Evolutionary conservation across 106 monocot genomes (phyloP).

Genomic region (Dioscorea zingiberensis): DNA sequence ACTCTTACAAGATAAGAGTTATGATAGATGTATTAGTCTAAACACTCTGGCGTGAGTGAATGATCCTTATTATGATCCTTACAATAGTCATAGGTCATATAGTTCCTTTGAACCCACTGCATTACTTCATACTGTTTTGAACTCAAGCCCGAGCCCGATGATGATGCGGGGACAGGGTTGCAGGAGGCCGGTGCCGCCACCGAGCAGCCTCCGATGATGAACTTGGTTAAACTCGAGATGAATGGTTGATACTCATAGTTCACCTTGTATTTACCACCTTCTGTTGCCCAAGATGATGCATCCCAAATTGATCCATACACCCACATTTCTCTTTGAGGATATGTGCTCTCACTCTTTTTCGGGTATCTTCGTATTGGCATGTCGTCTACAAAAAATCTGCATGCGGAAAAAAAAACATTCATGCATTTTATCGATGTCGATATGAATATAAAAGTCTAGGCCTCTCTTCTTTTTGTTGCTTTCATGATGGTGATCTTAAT

Average conservation of each 20-base stretch:
- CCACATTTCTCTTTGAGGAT: constrained; percentile 78
- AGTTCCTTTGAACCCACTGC: constrained; percentile 59
- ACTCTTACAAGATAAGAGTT: no score
- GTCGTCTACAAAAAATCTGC: constrained; percentile 79
- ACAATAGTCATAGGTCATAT: constrained; percentile 85
- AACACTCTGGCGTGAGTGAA: constrained; percentile 73
- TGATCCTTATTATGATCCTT: constrained; percentile 55
- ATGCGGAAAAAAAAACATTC: no score
- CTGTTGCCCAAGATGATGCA: constrained; percentile 79
- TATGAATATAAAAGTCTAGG: no score
- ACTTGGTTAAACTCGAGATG: constrained; percentile 36
- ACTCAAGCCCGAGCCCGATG: constrained; percentile 45
- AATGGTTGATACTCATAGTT: constrained; percentile 74
- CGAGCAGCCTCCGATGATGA: constrained; percentile 46
- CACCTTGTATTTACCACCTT: constrained; percentile 62
- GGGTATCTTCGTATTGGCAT: constrained; percentile 56
- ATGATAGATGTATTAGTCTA: no score
- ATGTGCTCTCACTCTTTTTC: constrained; percentile 39
- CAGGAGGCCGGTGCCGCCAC: constrained; percentile 28
- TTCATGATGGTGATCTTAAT: no score
- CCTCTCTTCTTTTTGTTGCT: no score
- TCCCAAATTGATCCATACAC: constrained; percentile 88
- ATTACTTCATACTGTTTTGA: constrained; percentile 42
- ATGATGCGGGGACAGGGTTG: constrained; percentile 35
- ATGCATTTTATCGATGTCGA: no score